These are phyloP conservation scores for Penicillium janthinellum DNA, from an alignment of 2,329 filamentous ascomycete genomes.

Conservation along the genomic window DNA sequence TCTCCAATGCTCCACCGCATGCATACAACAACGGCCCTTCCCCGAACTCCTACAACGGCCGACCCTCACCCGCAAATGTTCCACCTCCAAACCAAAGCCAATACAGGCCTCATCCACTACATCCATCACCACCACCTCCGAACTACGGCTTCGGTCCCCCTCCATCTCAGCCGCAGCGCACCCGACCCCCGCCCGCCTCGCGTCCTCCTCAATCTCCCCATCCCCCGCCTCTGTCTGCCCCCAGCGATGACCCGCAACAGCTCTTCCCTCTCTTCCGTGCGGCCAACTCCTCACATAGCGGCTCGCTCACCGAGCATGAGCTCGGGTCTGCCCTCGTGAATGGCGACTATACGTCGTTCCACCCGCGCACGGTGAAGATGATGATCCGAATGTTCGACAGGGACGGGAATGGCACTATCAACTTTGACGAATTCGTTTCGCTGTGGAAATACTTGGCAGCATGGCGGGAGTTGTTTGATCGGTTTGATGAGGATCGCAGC, in stretches of 20 bases:
- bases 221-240: constrained; percentile 51
- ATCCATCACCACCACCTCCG: constrained; percentile 45
- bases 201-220: constrained; percentile 68
- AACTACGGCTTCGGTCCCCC: constrained; percentile 56
- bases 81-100: constrained; percentile 19
- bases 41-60: constrained; percentile 24
- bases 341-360: constrained; percentile 92
- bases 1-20: constrained; percentile 26
- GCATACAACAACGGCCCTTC: constrained; percentile 21
- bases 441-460: constrained; percentile 94
- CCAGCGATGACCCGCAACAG: constrained; percentile 57
- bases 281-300: constrained; percentile 77
- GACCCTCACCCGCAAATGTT: constrained; percentile 21
- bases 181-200: constrained; percentile 58
- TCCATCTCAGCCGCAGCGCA: constrained; percentile 54
- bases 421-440: constrained; percentile 93
- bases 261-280: constrained; percentile 85
- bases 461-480: constrained; percentile 92
- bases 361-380: constrained; percentile 92
- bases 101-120: constrained; percentile 38
- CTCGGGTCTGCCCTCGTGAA: constrained; percentile 91
- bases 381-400: constrained; percentile 99
- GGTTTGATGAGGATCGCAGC: constrained; percentile 84
- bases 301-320: constrained; percentile 82
- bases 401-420: constrained; percentile 83